Conservation (phyloP, 2,329 filamentous ascomycete genomes). For the Fulvia fulva region DNA sequence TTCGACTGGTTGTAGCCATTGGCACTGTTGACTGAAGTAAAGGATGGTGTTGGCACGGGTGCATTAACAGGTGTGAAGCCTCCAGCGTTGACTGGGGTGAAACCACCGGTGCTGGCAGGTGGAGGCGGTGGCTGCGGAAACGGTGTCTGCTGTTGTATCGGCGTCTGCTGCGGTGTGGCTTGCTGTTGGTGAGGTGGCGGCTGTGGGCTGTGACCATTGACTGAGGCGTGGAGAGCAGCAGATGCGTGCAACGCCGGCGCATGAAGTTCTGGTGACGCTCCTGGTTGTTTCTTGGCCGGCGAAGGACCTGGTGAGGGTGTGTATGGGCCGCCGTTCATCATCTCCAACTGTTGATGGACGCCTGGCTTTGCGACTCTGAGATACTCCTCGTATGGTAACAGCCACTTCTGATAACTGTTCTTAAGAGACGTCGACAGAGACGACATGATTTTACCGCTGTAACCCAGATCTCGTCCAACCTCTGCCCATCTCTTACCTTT, state of each 20-base stretch:
- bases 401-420: slow-evolving; percentile 96
- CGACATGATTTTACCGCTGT: slow-evolving; percentile 99
- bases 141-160: slow-evolving; percentile 47
- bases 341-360: slow-evolving; percentile 92
- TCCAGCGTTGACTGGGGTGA: slow-evolving; percentile 66
- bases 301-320: slow-evolving; percentile 73
- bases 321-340: slow-evolving; percentile 86
- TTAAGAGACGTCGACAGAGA: slow-evolving; percentile 95
- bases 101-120: slow-evolving; percentile 60
- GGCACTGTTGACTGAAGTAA: slow-evolving; percentile 57
- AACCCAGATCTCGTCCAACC: slow-evolving; percentile 91
- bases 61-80: slow-evolving; percentile 66
- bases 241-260: slow-evolving; percentile 64
- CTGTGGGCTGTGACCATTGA: slow-evolving; percentile 37
- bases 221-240: slow-evolving; percentile 53
- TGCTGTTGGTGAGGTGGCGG: slow-evolving; percentile 13
- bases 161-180: slow-evolving; percentile 9
- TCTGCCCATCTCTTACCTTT: slow-evolving; percentile 99
- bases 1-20: slow-evolving; percentile 38
- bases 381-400: slow-evolving; percentile 95
- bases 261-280: slow-evolving; percentile 51
- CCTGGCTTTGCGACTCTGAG: slow-evolving; percentile 84
- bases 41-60: slow-evolving; percentile 35
- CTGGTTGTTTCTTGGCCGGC: slow-evolving; percentile 59
- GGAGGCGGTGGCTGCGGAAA: slow-evolving; percentile 49